phyloP scores from a whole-genome alignment of 1,139 yeast genomes.

The Pichia sp. region DNA sequence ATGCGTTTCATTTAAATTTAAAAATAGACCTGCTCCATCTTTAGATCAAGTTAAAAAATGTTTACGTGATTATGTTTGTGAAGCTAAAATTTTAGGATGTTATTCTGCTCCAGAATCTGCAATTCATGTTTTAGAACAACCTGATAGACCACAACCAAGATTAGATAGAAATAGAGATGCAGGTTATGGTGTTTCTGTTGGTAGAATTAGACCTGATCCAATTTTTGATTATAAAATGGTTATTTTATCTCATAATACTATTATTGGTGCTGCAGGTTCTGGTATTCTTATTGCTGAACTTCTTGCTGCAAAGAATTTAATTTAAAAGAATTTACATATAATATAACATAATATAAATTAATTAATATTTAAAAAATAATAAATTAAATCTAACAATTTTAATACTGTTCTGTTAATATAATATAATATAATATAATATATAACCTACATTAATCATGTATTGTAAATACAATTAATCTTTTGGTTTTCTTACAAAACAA shows the following conservation, averaged over 20 bases:
- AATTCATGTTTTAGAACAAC: constrained; percentile 84
- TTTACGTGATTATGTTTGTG: constrained; percentile 73
- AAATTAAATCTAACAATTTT: no score
- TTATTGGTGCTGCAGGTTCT: constrained; percentile 99
- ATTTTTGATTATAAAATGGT: constrained; percentile 94
- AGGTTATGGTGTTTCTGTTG: constrained; percentile 94
- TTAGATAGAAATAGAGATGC: constrained; percentile 92
- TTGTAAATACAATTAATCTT: no score
- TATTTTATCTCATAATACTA: constrained; percentile 90
- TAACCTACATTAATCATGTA: no score
- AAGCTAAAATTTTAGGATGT: constrained; percentile 71
- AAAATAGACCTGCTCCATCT: constrained; percentile 76
- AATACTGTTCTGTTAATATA: no score
- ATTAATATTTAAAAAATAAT: no score
- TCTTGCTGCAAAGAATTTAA: constrained; percentile 57
- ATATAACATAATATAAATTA: no score
- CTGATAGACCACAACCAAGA: constrained; percentile 96
- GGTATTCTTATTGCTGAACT: constrained; percentile 95
- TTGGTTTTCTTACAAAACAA: no score
- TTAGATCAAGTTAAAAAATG: constrained; percentile 71
- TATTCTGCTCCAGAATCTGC: constrained; percentile 90
- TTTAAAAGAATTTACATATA: no score
- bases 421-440: no score
- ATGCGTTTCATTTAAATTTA: constrained; percentile 82
- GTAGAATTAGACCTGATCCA: constrained; percentile 89